Evolutionary conservation across 768 basidiomycete species (phyloP), one percentile per base, ranked within the genome.

Genomic region (Kwoniella bestiolae): DNA sequence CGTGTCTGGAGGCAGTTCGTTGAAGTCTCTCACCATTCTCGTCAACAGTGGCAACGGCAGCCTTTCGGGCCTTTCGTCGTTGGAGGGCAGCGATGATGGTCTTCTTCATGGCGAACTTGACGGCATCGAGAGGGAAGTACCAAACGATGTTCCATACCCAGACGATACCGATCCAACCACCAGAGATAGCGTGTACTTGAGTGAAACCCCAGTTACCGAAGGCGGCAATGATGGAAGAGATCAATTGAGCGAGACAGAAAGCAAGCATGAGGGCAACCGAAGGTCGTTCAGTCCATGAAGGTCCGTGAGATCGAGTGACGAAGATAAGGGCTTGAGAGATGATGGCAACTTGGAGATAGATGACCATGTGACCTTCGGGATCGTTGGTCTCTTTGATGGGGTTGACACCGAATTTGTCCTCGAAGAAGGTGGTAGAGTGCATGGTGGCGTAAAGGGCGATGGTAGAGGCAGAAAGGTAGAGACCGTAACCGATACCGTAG

Each of bases 261-360:
- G 95, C 95, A 67, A 83, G 83, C 83, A 98, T 85, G 61, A 98
- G 88, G 31, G 95, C 95, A 32, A 85, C 83, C 34, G 95, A 96
- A 53, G 79, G 79, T 66, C 79, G 73, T 73, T 80, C 79, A 68
- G 72, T 79, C 76, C 76, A 80, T 44, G 76, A 80, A 35, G 75
- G 75, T 45, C 76, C 72, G 76, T 94, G 94, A 72, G 93, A 88
- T 83, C 93, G 92, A 44, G 93, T 95, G 82, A 94, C 87, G 84
- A 95, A 95, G 84, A 95, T 96, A 70, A 98, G 85, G 1, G 95
- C 95, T 82, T 98, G 95, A 50, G 95, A 97, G 84, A 98, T 98
- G 83, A 97, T 94, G 67, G 95, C 95, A 65, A 98, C 95, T 68
- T 80, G 79, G 67, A 80, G 77, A 75, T 80, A 80, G 73, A 80